These are phyloP conservation scores for Eudorina sp. DNA, from an alignment of 139 green algal species.

Conservation along the genomic window DNA sequence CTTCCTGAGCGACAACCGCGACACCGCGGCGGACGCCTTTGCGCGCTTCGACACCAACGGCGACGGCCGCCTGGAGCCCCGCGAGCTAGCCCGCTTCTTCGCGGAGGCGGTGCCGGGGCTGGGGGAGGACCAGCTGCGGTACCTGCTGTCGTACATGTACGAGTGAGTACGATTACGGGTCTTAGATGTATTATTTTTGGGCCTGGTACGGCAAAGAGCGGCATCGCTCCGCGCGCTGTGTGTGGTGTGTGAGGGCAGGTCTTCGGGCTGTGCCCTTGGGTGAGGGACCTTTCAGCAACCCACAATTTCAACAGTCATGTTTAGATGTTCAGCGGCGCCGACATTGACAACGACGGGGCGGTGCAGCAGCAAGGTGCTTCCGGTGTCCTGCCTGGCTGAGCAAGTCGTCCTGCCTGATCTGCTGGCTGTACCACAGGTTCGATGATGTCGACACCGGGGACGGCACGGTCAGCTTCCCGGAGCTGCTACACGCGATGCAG, in stretches of 20 bases:
- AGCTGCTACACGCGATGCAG: conserved; percentile 48
- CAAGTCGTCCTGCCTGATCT: too few relatives aligned
- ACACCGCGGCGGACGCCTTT: conserved; percentile 18
- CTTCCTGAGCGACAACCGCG: conserved; percentile 23
- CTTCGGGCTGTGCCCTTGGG: too few relatives aligned
- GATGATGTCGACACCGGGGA: conserved; percentile 52
- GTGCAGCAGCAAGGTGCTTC: too few relatives aligned
- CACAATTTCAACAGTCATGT: too few relatives aligned
- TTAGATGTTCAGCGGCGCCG: too few relatives aligned
- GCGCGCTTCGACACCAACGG: conserved; percentile 19
- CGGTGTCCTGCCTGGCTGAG: too few relatives aligned
- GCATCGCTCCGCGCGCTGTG: too few relatives aligned
- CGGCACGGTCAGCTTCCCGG: conserved; percentile 23
- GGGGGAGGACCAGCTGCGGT: conserved; percentile 23
- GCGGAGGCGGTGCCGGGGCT: not conserved
- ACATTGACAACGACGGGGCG: too few relatives aligned
- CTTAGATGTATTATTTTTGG: not conserved
- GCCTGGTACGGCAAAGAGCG: too few relatives aligned
- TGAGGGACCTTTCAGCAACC: too few relatives aligned
- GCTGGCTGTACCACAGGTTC: conserved; percentile 36
- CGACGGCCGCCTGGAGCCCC: conserved; percentile 40
- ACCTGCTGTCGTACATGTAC: conserved; percentile 47
- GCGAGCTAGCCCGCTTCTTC: conserved; percentile 43
- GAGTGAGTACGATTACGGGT: conserved; percentile 34
- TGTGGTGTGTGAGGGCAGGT: too few relatives aligned